Evolutionary conservation across 2,329 filamentous ascomycete genomes (phyloP), one percentile per base, ranked within the genome.

Genomic region (Diplodia sapinea): DNA sequence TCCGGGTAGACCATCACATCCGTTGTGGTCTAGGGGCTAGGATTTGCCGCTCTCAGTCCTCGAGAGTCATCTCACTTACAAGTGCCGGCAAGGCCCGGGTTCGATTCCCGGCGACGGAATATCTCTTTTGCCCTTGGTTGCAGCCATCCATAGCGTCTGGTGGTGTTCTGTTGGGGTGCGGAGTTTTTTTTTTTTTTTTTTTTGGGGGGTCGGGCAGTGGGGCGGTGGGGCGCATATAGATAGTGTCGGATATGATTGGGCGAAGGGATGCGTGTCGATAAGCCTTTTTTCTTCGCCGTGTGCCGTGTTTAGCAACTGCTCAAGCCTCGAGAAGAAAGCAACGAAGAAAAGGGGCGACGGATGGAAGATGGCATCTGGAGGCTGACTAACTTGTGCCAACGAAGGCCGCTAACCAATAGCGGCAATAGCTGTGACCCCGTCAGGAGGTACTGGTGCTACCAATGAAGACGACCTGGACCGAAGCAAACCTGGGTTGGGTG

Each of bases 21-120:
- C 59, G 59, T 63, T 63, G 59, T 63, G 59, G 59, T 63, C 59
- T 63, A 63, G 59, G 40, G 59, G 59, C 59, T 63, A 63, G 59
- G 59, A 63, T 63, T 63, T 63, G 59, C 59, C 59, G 59, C 59
- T 63, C 59, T 63, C 59, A 63, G 55, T 17, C 4, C 17, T 17
- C 59, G 47, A 63, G 59, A 36, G 59, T 51, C 23, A 50, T 50
- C 40, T 50, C 59, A 63, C 59, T 63, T 17, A 49, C 38, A 49
- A 51, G 59, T 63, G 59, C 59, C 59, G 59, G 59, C 59, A 63
- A 63, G 59, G 59, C 59, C 59, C 40, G 59, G 59, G 59, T 63
- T 63, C 59, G 59, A 63, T 63, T 63, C 59, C 59, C 59, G 40
- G 59, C 59, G 47, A 63, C 59, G 59, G 59, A 63, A 63, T 63